Percentiles rank a stretch among this genome's conserved stretches.
These are phyloP conservation scores for Podospora pseudoanserina DNA, from an alignment of 495 filamentous ascomycete species.

Conservation along the genomic window DNA sequence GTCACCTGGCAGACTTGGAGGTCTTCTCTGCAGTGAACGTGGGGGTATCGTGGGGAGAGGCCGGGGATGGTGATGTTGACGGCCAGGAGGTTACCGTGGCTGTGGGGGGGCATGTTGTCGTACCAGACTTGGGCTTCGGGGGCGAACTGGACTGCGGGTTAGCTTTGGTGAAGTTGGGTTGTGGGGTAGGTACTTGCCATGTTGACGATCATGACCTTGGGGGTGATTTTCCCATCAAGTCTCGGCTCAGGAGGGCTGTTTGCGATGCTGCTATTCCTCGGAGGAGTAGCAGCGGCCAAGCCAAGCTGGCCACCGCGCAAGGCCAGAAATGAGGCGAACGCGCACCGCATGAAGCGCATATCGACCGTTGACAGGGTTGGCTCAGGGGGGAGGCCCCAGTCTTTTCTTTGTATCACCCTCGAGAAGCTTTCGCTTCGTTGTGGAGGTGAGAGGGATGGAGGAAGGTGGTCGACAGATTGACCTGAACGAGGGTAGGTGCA, in stretches of 20 bases:
- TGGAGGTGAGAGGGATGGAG: not conserved
- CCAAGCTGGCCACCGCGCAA: not conserved
- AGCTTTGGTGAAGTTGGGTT: not conserved
- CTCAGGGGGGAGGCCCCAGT: not conserved
- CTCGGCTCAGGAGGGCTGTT: not conserved
- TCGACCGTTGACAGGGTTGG: not conserved
- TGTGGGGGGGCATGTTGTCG: conserved; percentile 46
- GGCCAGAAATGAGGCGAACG: not conserved
- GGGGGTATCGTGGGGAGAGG: conserved; percentile 60
- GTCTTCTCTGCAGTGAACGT: conserved; percentile 59
- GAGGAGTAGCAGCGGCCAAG: not conserved
- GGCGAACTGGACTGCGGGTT: conserved; percentile 48
- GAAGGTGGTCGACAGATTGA: no score
- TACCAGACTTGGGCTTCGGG: conserved; percentile 69
- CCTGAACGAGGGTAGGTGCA: conserved; percentile 4
- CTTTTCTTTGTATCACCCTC: conserved; percentile 4
- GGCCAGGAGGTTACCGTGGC: conserved; percentile 51
- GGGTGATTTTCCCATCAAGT: conserved; percentile 41
- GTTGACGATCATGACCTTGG: conserved; percentile 67
- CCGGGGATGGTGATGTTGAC: conserved; percentile 66
- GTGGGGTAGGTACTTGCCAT: conserved; percentile 48
- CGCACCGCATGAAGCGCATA: conserved; percentile 2
- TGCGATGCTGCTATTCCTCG: not conserved
- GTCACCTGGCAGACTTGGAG: conserved; percentile 60
- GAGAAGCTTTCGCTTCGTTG: not conserved